Conservation (phyloP, 768 basidiomycete species). For the Termitomyces sp. region DNA sequence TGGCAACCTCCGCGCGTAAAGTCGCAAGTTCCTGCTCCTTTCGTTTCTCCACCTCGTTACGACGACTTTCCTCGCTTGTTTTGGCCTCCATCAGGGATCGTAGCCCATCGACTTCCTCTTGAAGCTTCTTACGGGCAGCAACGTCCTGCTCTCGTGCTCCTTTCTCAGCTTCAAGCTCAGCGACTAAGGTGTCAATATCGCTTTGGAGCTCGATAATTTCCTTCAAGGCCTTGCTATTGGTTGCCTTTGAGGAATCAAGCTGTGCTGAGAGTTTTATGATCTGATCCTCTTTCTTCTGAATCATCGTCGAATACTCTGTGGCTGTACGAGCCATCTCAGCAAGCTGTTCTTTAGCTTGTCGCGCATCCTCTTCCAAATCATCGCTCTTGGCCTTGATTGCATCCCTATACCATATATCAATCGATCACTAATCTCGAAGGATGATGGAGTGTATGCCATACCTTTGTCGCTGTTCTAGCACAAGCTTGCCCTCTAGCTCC, state of each 20-base stretch:
- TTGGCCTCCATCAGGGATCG: slow-evolving; percentile 81
- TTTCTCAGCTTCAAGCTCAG: slow-evolving; percentile 56
- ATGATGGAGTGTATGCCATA: slow-evolving; percentile 19
- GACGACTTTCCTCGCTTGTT: slow-evolving; percentile 77
- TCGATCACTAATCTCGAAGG: not conserved
- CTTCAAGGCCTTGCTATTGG: slow-evolving; percentile 47
- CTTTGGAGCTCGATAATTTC: slow-evolving; percentile 66
- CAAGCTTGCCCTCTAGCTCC: slow-evolving; percentile 69
- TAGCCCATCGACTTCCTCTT: slow-evolving; percentile 82
- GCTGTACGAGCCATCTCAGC: slow-evolving; percentile 72
- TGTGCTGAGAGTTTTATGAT: slow-evolving; percentile 49
- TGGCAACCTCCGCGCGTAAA: slow-evolving; percentile 57
- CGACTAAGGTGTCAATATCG: slow-evolving; percentile 58
- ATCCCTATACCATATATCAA: slow-evolving; percentile 41
- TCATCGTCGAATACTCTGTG: slow-evolving; percentile 67
- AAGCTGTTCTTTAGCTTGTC: slow-evolving; percentile 71
- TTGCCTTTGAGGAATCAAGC: slow-evolving; percentile 45
- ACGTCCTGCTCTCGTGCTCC: slow-evolving; percentile 42
- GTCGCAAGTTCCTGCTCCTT: slow-evolving; percentile 78
- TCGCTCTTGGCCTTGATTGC: slow-evolving; percentile 52
- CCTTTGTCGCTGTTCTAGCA: slow-evolving; percentile 59
- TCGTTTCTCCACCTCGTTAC: slow-evolving; percentile 79
- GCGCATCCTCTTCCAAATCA: slow-evolving; percentile 58
- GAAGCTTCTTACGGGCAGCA: slow-evolving; percentile 52
- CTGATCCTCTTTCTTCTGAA: slow-evolving; percentile 74